phyloP scores from a whole-genome alignment of 2,329 filamentous ascomycete species.

The Penicillium sp. region DNA sequence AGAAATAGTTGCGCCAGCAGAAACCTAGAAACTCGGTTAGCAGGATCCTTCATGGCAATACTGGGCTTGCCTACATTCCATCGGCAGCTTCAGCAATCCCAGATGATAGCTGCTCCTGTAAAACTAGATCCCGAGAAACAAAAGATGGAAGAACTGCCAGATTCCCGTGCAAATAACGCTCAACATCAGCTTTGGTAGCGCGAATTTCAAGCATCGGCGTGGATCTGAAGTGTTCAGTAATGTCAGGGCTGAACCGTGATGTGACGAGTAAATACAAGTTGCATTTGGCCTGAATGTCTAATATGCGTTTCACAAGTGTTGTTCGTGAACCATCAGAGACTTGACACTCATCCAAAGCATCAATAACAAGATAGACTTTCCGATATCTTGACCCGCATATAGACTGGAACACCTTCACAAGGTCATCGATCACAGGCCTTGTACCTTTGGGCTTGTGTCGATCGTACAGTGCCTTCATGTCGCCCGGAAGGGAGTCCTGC shows the following conservation, averaged over 20 bases:
- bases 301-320: background rate
- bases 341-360: slow-evolving; percentile 23
- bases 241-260: background rate
- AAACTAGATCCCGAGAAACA: slow-evolving; percentile 5
- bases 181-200: background rate
- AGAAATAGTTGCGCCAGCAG: background rate
- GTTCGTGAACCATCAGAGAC: background rate
- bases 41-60: background rate
- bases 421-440: slow-evolving; percentile 13
- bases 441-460: slow-evolving; percentile 4
- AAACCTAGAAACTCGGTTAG: background rate
- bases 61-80: background rate
- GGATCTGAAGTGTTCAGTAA: background rate
- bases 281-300: background rate
- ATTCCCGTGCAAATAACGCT: background rate
- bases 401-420: background rate
- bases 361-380: slow-evolving; percentile 19
- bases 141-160: background rate
- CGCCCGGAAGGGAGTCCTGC: background rate
- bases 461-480: slow-evolving; percentile 12
- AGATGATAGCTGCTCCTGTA: slow-evolving; percentile 17
- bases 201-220: background rate
- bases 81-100: background rate
- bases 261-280: background rate
- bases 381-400: background rate